Evolutionary conservation across 768 basidiomycete species (phyloP).

Genomic region (Mycena chlorophos): DNA sequence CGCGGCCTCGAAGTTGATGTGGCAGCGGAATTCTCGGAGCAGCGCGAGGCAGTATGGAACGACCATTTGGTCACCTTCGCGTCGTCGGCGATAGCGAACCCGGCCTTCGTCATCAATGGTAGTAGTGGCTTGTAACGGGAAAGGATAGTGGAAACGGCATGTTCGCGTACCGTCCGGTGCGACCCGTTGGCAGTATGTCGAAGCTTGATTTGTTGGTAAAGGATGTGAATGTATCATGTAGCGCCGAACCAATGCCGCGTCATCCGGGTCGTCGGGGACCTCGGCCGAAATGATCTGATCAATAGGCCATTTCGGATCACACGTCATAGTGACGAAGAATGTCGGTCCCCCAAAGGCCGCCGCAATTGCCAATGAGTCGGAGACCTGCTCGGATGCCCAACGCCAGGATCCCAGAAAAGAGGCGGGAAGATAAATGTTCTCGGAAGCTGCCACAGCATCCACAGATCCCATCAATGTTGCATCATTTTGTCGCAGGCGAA

Average conservation of each 20-base stretch:
- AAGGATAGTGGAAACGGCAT: conserved; percentile 29
- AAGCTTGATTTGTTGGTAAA: too few relatives aligned
- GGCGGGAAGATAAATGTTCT: conserved; percentile 38
- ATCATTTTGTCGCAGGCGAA: conserved; percentile 20
- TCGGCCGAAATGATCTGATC: conserved; percentile 36
- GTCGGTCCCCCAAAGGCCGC: conserved; percentile 29
- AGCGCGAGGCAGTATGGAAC: conserved; percentile 34
- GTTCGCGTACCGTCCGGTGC: conserved; percentile 14
- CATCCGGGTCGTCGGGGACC: conserved; percentile 28
- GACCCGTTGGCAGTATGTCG: conserved; percentile 30
- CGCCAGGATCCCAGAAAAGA: conserved; percentile 35
- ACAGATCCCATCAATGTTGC: background rate
- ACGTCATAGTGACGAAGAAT: too few relatives aligned
- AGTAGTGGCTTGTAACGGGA: conserved; percentile 19
- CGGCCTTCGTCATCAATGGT: conserved; percentile 29
- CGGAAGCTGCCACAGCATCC: background rate
- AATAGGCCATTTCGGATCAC: conserved; percentile 42
- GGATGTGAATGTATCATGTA: conserved; percentile 40
- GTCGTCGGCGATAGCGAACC: conserved; percentile 30
- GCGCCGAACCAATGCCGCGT: conserved; percentile 27
- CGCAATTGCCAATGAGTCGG: conserved; percentile 38
- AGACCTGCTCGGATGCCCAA: conserved; percentile 39
- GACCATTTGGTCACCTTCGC: conserved; percentile 26
- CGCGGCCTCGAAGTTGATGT: conserved; percentile 39
- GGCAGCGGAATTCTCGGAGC: conserved; percentile 31